Evolutionary conservation across 148 eudicot genomes (phyloP).

Genomic region (Chenopodium suecicum): DNA sequence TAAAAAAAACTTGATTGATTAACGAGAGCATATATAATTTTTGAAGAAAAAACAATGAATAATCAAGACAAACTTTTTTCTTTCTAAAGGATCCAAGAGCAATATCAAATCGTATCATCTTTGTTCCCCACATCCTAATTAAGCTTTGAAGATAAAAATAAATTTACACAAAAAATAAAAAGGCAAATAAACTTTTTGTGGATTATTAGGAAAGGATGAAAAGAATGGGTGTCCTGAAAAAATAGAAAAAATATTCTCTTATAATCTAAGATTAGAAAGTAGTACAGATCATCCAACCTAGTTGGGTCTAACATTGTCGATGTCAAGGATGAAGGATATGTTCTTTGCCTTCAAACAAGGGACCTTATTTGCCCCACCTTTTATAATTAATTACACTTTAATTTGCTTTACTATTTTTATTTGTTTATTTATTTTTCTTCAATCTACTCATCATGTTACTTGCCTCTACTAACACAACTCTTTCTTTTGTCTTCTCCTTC

Average conservation of each 20-base stretch:
- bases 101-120: slow-evolving; percentile 17
- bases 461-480: neutral
- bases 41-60: neutral
- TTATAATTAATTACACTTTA: neutral
- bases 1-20: neutral
- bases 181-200: slow-evolving; percentile 21
- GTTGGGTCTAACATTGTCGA: slow-evolving; percentile 30
- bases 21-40: slow-evolving; percentile 13
- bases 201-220: slow-evolving; percentile 33
- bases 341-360: slow-evolving; percentile 26
- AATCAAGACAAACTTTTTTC: neutral
- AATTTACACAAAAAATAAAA: neutral
- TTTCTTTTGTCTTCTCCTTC: neutral
- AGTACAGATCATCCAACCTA: slow-evolving; percentile 22
- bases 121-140: slow-evolving; percentile 31
- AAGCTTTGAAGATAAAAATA: neutral
- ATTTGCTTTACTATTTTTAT: slow-evolving; percentile 1
- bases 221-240: slow-evolving; percentile 21
- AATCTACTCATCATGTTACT: slow-evolving; percentile 4
- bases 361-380: slow-evolving; percentile 25
- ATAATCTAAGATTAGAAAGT: neutral
- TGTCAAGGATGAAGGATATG: slow-evolving; percentile 20
- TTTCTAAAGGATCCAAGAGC: slow-evolving; percentile 24
- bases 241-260: slow-evolving; percentile 7
- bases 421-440: neutral